phyloP scores from a whole-genome alignment of 2,329 filamentous ascomycete genomes.

The Ustulina deusta region DNA sequence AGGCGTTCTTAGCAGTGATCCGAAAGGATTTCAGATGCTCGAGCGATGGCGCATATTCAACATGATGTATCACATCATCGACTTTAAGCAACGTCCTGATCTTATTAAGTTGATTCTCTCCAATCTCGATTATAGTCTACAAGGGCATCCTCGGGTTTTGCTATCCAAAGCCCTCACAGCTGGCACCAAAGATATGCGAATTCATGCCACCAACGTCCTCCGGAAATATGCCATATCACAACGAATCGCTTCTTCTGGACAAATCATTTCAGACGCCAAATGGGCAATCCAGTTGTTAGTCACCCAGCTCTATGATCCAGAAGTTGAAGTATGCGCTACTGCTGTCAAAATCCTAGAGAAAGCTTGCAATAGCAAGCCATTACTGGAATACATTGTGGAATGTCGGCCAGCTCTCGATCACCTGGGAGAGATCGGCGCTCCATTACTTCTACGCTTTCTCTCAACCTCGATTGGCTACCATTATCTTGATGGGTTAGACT shows the following conservation, averaged over 20 bases:
- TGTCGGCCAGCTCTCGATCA: slow-evolving; percentile 95
- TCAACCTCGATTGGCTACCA: slow-evolving; percentile 98
- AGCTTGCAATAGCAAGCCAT: slow-evolving; percentile 91
- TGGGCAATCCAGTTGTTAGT: slow-evolving; percentile 98
- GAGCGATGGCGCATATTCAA: slow-evolving; percentile 99
- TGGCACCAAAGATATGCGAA: slow-evolving; percentile 90
- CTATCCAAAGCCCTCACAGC: slow-evolving; percentile 94
- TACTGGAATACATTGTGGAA: slow-evolving; percentile 95
- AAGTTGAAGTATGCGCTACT: slow-evolving; percentile 95
- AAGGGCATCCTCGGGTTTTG: slow-evolving; percentile 90
- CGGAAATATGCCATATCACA: slow-evolving; percentile 83
- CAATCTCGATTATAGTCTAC: slow-evolving; percentile 91
- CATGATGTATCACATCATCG: slow-evolving; percentile 99
- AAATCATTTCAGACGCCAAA: slow-evolving; percentile 76
- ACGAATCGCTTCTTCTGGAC: slow-evolving; percentile 53
- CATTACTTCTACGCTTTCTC: slow-evolving; percentile 88
- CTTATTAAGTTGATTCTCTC: slow-evolving; percentile 88
- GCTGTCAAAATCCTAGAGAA: slow-evolving; percentile 98
- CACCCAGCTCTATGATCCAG: slow-evolving; percentile 97
- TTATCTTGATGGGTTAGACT: slow-evolving; percentile 95
- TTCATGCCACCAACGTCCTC: slow-evolving; percentile 86
- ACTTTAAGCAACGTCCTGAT: slow-evolving; percentile 90
- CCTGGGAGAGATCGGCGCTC: slow-evolving; percentile 94
- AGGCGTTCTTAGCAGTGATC: slow-evolving; percentile 85
- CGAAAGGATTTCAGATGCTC: slow-evolving; percentile 86